Evolutionary conservation across 2,329 filamentous ascomycete genomes (phyloP).

Genomic region (Fusarium udum): DNA sequence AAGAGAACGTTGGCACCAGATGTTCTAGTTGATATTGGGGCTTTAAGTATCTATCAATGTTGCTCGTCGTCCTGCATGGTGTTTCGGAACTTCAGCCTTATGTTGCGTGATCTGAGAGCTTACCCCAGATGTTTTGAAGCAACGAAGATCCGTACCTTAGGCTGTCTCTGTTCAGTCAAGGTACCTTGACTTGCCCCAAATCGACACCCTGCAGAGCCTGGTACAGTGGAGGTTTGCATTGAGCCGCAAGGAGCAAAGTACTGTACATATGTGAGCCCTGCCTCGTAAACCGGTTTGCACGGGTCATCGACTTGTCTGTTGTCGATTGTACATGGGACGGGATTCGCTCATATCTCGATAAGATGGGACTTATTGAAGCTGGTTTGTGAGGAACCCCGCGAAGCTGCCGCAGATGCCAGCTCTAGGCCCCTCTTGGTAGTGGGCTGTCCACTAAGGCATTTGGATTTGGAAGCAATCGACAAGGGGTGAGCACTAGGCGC

Average conservation of each 20-base stretch:
- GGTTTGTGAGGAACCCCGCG: conserved; percentile 6
- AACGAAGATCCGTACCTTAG: conserved; percentile 23
- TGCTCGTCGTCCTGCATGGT: conserved; percentile 13
- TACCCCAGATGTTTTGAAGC: conserved; percentile 27
- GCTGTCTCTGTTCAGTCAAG: conserved; percentile 3
- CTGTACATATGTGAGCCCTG: neutral
- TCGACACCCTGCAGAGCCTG: conserved; percentile 4
- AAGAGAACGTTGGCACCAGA: neutral
- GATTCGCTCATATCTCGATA: conserved; percentile 30
- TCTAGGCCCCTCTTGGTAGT: conserved; percentile 9
- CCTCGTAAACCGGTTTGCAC: conserved; percentile 29
- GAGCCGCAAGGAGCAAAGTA: conserved; percentile 3
- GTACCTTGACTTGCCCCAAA: neutral
- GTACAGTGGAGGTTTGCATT: neutral
- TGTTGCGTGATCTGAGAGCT: conserved; percentile 30
- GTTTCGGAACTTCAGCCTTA: conserved; percentile 32
- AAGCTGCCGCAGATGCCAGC: conserved; percentile 23
- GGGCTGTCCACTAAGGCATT: conserved; percentile 12
- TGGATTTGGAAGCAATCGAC: conserved; percentile 15
- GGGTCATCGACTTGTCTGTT: conserved; percentile 33
- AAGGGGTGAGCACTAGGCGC: conserved; percentile 26
- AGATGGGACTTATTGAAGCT: conserved; percentile 25
- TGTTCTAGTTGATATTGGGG: conserved; percentile 2
- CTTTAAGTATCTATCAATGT: conserved; percentile 23
- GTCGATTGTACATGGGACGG: conserved; percentile 20